Evolutionary conservation across 139 green algal species (phyloP), one percentile per base, ranked within the genome.

Genomic region (Deuterostichococcus epilithicus): DNA sequence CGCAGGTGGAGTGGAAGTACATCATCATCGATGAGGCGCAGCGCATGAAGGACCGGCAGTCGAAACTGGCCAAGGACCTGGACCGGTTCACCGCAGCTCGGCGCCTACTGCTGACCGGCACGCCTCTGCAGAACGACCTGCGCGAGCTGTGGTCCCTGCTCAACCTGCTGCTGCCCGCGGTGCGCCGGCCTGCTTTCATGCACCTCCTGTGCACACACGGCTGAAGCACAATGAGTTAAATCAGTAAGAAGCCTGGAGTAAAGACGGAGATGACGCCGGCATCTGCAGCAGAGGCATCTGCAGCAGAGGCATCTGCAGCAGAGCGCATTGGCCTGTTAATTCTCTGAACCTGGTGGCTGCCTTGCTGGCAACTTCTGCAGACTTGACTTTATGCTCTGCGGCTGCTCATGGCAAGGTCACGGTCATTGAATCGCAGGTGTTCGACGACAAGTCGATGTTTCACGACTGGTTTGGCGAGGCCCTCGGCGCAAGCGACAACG

Each of bases 11-110:
- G 26, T 98, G 94, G 94, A 90, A 94, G 85, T 98, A 98, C 88
- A 94, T 99, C 81, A 90, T 99, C 75, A 97, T 99, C 68, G 96
- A 99, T 82, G 96, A 99, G 86, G 96, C 95, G 38, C 96, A 99
- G 87, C 89, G 95, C 80, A 95, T 98, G 87, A 99, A 98, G 88
- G 93, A 97, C 87, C 79, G 92, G 26, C 80, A 94, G 78, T 87
- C 76, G 74, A 89, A 92, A 81, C 88, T 95, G 69, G 81, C 89
- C 47, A 77, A 82, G 42, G 94, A 96, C 73, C 83, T 99, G 74
- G 91, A 96, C 86, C 80, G 78, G 30, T 96, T 97, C 87, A 81
- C 70, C 66, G 74, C 84, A 34, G 28, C 60, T 23, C 85, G 91
- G 8, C 84, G 91, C 36, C 84, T 96, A 76, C 86, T 96, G 72